Base-by-base conservation (phyloP, 805 yeast genomes). In the Candida ficus region DNA sequence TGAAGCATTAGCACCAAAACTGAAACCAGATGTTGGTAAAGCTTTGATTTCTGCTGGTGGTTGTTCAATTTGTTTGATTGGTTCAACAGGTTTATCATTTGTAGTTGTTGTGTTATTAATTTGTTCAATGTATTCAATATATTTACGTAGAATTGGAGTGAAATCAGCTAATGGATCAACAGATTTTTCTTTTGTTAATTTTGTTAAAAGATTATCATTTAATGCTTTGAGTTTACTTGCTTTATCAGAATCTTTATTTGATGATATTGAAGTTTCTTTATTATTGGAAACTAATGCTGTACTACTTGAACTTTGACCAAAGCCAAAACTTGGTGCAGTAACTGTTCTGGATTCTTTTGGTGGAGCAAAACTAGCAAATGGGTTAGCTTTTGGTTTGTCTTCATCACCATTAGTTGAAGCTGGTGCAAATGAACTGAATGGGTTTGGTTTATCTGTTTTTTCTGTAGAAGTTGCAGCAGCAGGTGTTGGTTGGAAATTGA, bases 181-280 rank as follows among this genome's bases (percentile, higher is more conserved):
- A 1, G 48, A 43, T 21, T 73, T 57, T 10, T 70, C 60, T 20
- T 63, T 58, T 30, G 62, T 62, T 25, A 86, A 56, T 23, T 78
- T 67, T 13, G 67, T 67, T 23, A 70, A 60, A 49, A 86, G 80
- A 39, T 70, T 76, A 9, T 71, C 70, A 56, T 84, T 84, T 54
- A 86, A 65, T 1, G 95, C 90, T 50, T 72, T 76, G 29, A 80
- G 53, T 53, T 77, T 77, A 13, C 68, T 68, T 20, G 71, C 62
- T 43, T 63, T 69, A 14, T 67, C 72, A 10, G 49, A 43, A n/a
- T 38, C 20, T 20, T 51, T 48, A 6, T 47, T 39, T 7, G 52
- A 27, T 14, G 38, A n/a, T n/a, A n/a, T 19, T 30, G 47, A 33
- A 13, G 35, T 21, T 13, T 35, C 33, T 14, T 36, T 19, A 21